Conservation (phyloP, 2,329 filamentous ascomycete species). For the Hypoxylon sp. region DNA sequence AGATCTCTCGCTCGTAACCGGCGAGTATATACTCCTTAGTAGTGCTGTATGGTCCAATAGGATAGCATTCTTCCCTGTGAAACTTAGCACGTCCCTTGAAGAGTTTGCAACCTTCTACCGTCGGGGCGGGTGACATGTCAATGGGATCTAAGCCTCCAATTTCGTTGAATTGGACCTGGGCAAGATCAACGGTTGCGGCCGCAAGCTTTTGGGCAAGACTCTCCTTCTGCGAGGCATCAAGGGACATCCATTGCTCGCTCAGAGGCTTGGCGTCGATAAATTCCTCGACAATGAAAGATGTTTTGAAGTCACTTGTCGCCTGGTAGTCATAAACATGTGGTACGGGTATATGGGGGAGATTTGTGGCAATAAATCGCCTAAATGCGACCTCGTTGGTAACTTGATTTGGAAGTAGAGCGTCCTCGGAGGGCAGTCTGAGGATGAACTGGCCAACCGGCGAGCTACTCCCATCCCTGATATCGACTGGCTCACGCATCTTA, state of each 20-base stretch:
- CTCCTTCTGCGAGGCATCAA: neutral
- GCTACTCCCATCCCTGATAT: neutral
- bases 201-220: neutral
- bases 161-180: neutral
- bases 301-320: neutral
- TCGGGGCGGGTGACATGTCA: neutral
- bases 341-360: neutral
- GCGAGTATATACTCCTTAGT: constrained; percentile 6
- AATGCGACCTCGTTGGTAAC: constrained; percentile 1
- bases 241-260: neutral
- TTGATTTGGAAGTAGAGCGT: constrained; percentile 1
- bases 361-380: neutral
- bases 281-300: constrained; percentile 3
- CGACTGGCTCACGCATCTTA: neutral
- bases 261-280: constrained; percentile 3
- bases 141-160: constrained; percentile 2
- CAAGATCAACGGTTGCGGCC: neutral
- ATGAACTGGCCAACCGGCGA: neutral
- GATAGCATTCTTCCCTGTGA: constrained; percentile 1
- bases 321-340: neutral
- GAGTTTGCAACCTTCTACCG: neutral
- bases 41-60: neutral
- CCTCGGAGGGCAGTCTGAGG: neutral
- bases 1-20: neutral
- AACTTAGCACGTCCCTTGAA: neutral